Base-by-base conservation (phyloP, 2,329 filamentous ascomycete species). In the Huntiella abstrusa region DNA sequence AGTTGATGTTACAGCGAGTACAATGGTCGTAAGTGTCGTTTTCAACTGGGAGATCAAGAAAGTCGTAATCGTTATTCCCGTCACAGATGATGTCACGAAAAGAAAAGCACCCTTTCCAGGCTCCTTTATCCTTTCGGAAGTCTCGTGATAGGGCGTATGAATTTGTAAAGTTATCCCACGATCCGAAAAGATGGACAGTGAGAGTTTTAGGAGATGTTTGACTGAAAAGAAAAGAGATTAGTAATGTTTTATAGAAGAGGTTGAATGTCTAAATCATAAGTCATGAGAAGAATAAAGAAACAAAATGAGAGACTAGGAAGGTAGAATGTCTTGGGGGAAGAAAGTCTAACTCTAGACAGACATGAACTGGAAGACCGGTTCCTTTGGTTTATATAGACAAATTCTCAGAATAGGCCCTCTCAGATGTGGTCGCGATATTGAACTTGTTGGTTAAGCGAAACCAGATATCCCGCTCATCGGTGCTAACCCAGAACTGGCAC, bases 111-210 rank as follows among this genome's bases (percentile, higher is more conserved):
- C 86, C 88, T 56, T 78, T 77, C 86, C 86, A 95, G 60, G 84
- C 76, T 52, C 77, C 76, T 49, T 69, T 69, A 53, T 83, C 81
- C 54, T 81, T 76, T 58, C 81, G 76, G 52, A 64, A 65, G 63
- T 96, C 88, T 55, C 77, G 75, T 59, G 88, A 76, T 77, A 96
- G 86, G 40, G 67, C 67, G 66, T 94, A 88, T 43, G 75, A 67
- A 57, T 72, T 76, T 51, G 71, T 68, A 63, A 95, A 95, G 65
- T 94, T 94, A 65, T 95, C 87, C 88, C 88, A 96, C 52, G 86
- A 94, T 52, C 88, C 88, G 55, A 91, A 70, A 40, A 95, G 71
- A 57, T 83, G 77, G 53, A 95, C 83, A 39, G 79, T 80, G 52
- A 70, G 69, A 52, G 77, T 70, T 44, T 72, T 69, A 52, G 71